Conservation (phyloP, 108 stramenopile species). For the Schizochytrium sp. region DNA sequence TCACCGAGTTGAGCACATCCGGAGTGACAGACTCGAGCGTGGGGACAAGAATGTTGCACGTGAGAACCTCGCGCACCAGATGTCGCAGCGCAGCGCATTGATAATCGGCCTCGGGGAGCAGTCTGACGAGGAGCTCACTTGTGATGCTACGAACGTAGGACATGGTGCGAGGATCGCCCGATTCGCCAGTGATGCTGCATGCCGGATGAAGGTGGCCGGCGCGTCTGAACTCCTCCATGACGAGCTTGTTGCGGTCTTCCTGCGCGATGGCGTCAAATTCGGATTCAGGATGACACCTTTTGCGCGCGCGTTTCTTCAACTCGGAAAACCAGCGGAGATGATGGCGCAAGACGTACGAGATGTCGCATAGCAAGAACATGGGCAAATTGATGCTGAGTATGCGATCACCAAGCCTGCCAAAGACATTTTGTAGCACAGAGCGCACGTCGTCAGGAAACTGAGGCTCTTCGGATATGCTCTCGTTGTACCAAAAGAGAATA, state of each 20-base stretch:
- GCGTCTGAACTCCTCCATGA: not conserved
- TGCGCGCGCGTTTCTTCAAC: not conserved
- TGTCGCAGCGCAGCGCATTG: constrained; percentile 1
- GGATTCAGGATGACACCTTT: not conserved
- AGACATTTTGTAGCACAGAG: not conserved
- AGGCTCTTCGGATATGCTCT: not conserved
- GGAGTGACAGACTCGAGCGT: constrained; percentile 2
- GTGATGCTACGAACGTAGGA: constrained; percentile 1
- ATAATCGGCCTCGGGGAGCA: not conserved
- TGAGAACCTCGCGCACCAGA: not conserved
- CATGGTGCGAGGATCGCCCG: not conserved
- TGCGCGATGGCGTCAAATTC: constrained; percentile 4
- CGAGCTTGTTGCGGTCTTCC: constrained; percentile 8
- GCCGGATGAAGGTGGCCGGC: constrained; percentile 1
- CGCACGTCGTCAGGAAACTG: constrained; percentile 18
- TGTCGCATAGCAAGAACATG: not conserved
- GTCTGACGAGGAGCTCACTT: not conserved
- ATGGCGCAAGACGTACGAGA: not conserved
- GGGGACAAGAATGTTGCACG: constrained; percentile 5
- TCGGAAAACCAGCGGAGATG: constrained; percentile 11
- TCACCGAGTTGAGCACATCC: not conserved
- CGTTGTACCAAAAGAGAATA: constrained; percentile 7
- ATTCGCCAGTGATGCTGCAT: not conserved
- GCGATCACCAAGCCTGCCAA: not conserved
- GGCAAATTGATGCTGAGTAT: constrained; percentile 8